Evolutionary conservation across 148 eudicot species (phyloP).

Genomic region (Cornus controversa): DNA sequence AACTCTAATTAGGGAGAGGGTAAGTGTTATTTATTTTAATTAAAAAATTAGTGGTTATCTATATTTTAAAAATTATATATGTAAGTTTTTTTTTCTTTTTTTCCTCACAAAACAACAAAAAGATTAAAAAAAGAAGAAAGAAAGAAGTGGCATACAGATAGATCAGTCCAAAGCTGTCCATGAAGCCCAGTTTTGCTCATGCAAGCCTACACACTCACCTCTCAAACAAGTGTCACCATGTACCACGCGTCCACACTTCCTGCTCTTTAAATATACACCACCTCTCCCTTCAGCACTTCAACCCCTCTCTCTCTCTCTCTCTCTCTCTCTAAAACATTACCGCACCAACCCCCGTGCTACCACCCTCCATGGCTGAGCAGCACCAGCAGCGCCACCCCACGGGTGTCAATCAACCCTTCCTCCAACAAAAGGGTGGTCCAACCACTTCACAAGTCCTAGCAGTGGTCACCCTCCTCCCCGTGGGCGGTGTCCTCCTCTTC

Average conservation of each 20-base stretch:
- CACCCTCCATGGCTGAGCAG: neutral
- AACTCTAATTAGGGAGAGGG: no score
- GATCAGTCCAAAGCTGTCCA: no score
- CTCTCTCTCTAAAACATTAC: no score
- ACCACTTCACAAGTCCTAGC: slow-evolving; percentile 36
- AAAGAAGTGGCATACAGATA: no score
- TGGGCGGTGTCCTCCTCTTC: slow-evolving; percentile 41
- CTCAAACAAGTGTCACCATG: neutral
- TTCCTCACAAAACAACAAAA: no score
- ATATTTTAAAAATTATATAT: no score
- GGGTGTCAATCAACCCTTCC: neutral
- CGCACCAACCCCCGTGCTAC: no score
- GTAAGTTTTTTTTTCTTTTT: no score
- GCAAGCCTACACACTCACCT: neutral
- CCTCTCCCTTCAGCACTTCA: neutral
- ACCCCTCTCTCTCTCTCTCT: neutral
- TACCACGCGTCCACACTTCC: neutral
- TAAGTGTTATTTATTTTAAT: no score
- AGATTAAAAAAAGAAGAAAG: no score
- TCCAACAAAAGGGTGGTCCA: slow-evolving; percentile 15
- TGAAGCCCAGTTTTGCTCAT: neutral
- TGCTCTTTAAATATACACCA: neutral
- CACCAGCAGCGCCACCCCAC: neutral
- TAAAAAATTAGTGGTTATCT: no score
- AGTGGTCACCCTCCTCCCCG: slow-evolving; percentile 36